Evolutionary conservation across 129 eudicot genomes (phyloP).

Genomic region (Chrysanthemum makinoi): DNA sequence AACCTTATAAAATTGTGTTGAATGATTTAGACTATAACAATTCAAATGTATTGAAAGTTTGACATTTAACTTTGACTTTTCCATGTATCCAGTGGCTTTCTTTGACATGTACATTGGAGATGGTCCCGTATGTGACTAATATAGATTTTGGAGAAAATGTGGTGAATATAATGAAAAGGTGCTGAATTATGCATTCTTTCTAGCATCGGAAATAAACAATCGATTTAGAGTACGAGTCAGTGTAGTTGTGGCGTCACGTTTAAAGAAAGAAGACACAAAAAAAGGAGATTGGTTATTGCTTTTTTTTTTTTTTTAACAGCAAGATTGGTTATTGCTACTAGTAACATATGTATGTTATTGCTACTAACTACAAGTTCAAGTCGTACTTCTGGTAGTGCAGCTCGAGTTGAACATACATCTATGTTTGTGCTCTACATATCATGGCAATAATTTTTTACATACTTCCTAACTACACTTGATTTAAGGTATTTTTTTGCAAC

Average conservation of each 20-base stretch:
- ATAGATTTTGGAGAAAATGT: slow-evolving; percentile 83
- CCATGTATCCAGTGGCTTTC: slow-evolving; percentile 65
- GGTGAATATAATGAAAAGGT: slow-evolving; percentile 59
- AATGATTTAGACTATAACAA: too few relatives aligned
- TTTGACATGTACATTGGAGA: slow-evolving; percentile 97
- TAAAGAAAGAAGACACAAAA: background rate
- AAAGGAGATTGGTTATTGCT: background rate
- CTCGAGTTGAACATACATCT: too few relatives aligned
- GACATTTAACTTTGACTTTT: background rate
- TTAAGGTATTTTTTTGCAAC: background rate
- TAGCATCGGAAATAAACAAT: background rate
- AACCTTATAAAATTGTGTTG: background rate
- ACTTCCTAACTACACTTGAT: background rate
- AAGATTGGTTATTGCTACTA: background rate
- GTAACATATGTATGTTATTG: background rate
- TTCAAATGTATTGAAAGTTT: too few relatives aligned
- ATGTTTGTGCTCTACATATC: too few relatives aligned
- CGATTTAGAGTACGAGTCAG: background rate
- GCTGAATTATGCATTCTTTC: slow-evolving; percentile 32
- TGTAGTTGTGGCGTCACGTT: background rate
- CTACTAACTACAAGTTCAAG: too few relatives aligned
- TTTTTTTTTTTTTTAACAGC: too few relatives aligned
- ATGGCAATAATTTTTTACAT: too few relatives aligned
- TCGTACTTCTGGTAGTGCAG: too few relatives aligned
- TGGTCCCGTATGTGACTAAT: slow-evolving; percentile 70